These are phyloP conservation scores for Coprinellus micaceus DNA, from an alignment of 768 basidiomycete genomes.

Conservation along the genomic window DNA sequence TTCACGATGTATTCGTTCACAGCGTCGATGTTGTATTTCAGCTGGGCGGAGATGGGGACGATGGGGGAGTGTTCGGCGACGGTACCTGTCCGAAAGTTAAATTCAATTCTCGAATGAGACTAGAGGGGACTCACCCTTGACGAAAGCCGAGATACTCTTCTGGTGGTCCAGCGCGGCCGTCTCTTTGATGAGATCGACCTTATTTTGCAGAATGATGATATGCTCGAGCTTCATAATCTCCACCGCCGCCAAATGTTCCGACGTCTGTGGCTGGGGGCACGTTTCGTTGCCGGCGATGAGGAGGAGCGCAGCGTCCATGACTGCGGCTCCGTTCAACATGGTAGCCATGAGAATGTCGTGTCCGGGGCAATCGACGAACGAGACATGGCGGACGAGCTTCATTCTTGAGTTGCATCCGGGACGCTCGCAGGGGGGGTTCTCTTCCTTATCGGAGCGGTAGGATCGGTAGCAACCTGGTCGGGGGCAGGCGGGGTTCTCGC, in stretches of 20 bases:
- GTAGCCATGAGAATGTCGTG: slow-evolving; percentile 99
- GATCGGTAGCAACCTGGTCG: slow-evolving; percentile 93
- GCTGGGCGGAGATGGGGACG: slow-evolving; percentile 96
- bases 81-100: slow-evolving; percentile 60
- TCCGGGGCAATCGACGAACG: slow-evolving; percentile 96
- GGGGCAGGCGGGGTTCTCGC: slow-evolving; percentile 89
- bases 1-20: slow-evolving; percentile 99
- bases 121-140: slow-evolving; percentile 62
- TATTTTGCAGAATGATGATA: slow-evolving; percentile 97
- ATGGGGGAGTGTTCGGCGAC: slow-evolving; percentile 97
- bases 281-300: slow-evolving; percentile 98
- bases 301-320: slow-evolving; percentile 97
- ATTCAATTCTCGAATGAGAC: neutral
- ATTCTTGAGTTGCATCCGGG: slow-evolving; percentile 88
- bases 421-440: slow-evolving; percentile 88
- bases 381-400: slow-evolving; percentile 93
- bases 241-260: slow-evolving; percentile 96
- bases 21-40: slow-evolving; percentile 99
- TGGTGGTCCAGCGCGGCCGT: slow-evolving; percentile 92
- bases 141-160: slow-evolving; percentile 92
- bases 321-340: slow-evolving; percentile 99
- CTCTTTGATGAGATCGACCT: slow-evolving; percentile 97
- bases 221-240: slow-evolving; percentile 99
- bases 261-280: slow-evolving; percentile 98
- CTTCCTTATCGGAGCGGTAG: slow-evolving; percentile 92